Evolutionary conservation across 176 grass and related monocot species (phyloP).

Genomic region (Leersia perrieri): DNA sequence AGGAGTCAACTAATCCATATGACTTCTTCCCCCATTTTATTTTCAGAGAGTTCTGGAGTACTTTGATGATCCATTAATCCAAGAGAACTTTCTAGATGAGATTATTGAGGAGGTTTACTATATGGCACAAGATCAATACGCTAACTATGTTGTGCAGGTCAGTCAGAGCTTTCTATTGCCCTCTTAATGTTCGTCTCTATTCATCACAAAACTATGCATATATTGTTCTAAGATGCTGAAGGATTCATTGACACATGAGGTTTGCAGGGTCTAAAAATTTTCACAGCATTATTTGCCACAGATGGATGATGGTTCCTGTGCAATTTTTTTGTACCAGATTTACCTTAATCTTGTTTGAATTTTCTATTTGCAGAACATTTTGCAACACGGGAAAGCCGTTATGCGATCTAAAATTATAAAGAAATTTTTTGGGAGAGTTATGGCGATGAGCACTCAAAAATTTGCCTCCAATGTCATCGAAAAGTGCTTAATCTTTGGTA

Average conservation of each 20-base stretch:
- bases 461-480: slow-evolving; percentile 10
- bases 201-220: background rate
- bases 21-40: background rate
- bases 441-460: slow-evolving; percentile 2
- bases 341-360: background rate
- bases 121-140: background rate
- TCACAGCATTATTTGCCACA: background rate
- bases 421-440: background rate
- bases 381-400: background rate
- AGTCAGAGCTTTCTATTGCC: background rate
- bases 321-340: background rate
- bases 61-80: background rate
- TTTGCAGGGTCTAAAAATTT: background rate
- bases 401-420: background rate
- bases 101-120: background rate
- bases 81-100: background rate
- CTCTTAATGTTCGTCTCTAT: background rate
- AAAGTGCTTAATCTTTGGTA: background rate
- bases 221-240: background rate
- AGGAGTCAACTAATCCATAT: background rate
- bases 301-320: background rate
- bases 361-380: slow-evolving; percentile 5
- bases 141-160: slow-evolving; percentile 25
- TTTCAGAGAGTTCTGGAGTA: slow-evolving; percentile 1
- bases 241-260: background rate